Conservation (phyloP, 345 rosid species). For the Nephelium lappaceum region DNA sequence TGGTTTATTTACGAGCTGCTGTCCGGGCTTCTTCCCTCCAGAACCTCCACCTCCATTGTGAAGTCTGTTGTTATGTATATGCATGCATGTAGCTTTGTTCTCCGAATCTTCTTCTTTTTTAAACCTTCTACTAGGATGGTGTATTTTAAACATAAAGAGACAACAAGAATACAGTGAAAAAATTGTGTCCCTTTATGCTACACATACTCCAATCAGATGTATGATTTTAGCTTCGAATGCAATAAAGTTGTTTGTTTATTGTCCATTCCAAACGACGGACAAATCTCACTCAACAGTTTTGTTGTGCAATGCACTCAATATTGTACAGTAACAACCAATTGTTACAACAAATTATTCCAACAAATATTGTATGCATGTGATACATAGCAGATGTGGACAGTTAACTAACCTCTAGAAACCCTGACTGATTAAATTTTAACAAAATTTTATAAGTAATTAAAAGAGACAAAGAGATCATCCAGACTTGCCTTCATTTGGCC, state of each 20-base stretch:
- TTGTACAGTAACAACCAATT: too few relatives aligned
- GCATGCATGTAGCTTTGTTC: not conserved
- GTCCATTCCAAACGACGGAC: not conserved
- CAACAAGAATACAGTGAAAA: not conserved
- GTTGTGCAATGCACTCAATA: not conserved
- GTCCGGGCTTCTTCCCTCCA: not conserved
- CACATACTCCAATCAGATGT: not conserved
- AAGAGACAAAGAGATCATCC: not conserved
- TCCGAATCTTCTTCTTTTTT: not conserved
- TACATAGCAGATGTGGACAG: not conserved
- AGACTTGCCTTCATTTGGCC: slow-evolving; percentile 64
- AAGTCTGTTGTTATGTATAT: not conserved
- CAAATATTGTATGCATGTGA: slow-evolving; percentile 3
- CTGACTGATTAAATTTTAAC: not conserved
- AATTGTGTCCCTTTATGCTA: not conserved
- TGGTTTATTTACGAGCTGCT: slow-evolving; percentile 14
- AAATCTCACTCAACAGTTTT: not conserved
- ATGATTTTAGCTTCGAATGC: not conserved
- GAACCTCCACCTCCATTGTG: slow-evolving; percentile 13
- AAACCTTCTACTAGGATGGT: not conserved
- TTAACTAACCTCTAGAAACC: not conserved
- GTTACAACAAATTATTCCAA: slow-evolving; percentile 13
- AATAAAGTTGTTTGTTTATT: not conserved
- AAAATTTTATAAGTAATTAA: too few relatives aligned
- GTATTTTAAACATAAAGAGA: not conserved